A percentile compares a stretch with the other conserved stretches of the same genome.
These are phyloP conservation scores for Trichoderma sp. DNA, from an alignment of 2,329 filamentous ascomycete species.

Conservation along the genomic window DNA sequence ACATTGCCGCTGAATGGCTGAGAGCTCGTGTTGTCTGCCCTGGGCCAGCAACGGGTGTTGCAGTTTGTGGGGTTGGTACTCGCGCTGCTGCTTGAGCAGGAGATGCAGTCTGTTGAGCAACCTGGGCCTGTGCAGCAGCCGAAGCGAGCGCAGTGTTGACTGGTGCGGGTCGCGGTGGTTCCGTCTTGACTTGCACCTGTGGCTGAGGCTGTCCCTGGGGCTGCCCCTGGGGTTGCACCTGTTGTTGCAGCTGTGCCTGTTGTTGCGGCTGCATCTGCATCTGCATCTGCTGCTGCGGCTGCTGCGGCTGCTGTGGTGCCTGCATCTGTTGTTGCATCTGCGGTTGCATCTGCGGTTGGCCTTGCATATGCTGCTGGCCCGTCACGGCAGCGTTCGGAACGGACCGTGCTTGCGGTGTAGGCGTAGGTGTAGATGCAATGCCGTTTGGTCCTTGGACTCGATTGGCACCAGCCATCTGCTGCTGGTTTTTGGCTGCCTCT, in stretches of 20 bases:
- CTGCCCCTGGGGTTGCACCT: slow-evolving; percentile 10
- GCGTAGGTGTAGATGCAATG: slow-evolving; percentile 23
- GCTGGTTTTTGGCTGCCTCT: slow-evolving; percentile 47
- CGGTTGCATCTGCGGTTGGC: slow-evolving; percentile 16
- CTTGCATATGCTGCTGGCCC: slow-evolving; percentile 25
- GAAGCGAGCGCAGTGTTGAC: slow-evolving; percentile 46
- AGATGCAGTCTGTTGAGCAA: slow-evolving; percentile 37
- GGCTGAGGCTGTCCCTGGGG: slow-evolving; percentile 24
- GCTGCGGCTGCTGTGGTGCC: slow-evolving; percentile 11
- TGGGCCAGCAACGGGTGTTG: slow-evolving; percentile 36
- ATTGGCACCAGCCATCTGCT: slow-evolving; percentile 30
- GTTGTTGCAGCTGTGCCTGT: slow-evolving; percentile 30
- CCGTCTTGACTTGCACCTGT: slow-evolving; percentile 26
- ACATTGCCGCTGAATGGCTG: slow-evolving; percentile 50
- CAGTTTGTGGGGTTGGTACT: slow-evolving; percentile 48
- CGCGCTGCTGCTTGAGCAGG: slow-evolving; percentile 49
- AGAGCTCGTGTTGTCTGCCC: slow-evolving; percentile 40
- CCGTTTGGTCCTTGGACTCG: slow-evolving; percentile 32
- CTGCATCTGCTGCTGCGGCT: slow-evolving; percentile 10
- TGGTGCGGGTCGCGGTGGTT: slow-evolving; percentile 40
- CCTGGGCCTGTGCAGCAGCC: slow-evolving; percentile 38
- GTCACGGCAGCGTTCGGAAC: slow-evolving; percentile 27
- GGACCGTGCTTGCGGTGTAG: slow-evolving; percentile 30
- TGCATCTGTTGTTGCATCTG: slow-evolving; percentile 3
- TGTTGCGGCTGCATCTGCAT: slow-evolving; percentile 25